phyloP scores from a whole-genome alignment of 768 basidiomycete genomes.

The Suillus alpinus region DNA sequence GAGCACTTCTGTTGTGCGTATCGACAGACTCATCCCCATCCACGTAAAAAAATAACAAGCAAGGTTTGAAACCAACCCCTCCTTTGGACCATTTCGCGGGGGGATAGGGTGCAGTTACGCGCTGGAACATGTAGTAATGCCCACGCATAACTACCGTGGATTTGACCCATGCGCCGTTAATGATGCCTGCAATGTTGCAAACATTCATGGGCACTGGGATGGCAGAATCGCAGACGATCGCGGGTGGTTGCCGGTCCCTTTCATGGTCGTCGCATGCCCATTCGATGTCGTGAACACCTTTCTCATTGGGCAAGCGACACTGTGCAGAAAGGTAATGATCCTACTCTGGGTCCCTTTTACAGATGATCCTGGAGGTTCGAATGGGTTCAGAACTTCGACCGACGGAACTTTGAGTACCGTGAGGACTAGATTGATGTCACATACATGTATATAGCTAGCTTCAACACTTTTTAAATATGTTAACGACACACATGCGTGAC shows the following conservation, averaged over 20 bases:
- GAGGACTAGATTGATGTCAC: no score
- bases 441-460: no score
- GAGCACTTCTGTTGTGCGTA: not conserved
- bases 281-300: not conserved
- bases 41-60: conserved; percentile 7
- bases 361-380: no score
- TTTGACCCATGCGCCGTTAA: conserved; percentile 1
- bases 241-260: not conserved
- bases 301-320: not conserved
- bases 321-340: not conserved
- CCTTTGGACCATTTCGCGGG: not conserved
- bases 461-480: no score
- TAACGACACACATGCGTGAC: no score
- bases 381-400: no score
- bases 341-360: no score
- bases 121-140: conserved; percentile 6
- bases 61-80: conserved; percentile 1
- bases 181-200: conserved; percentile 4
- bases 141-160: conserved; percentile 3
- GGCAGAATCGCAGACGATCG: conserved; percentile 7
- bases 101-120: conserved; percentile 4
- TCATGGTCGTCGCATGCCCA: not conserved
- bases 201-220: not conserved
- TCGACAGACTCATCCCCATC: not conserved
- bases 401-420: no score